Conservation (phyloP, 2,329 filamentous ascomycete genomes). For the Teratosphaeria gauchensis region DNA sequence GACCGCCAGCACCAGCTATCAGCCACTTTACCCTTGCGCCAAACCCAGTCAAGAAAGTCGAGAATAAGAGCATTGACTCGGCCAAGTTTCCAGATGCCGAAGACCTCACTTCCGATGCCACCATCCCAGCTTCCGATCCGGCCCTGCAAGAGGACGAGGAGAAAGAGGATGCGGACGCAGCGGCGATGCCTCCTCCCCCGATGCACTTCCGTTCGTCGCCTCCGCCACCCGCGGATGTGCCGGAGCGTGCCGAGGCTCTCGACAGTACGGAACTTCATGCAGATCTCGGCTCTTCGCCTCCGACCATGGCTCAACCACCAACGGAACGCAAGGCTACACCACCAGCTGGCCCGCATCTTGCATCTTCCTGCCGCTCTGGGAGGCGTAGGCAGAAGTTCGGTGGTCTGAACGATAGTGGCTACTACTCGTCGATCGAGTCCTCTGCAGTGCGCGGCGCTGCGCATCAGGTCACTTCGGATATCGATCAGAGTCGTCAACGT, state of each 20-base stretch:
- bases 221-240: slow-evolving; percentile 35
- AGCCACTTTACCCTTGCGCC: slow-evolving; percentile 27
- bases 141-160: slow-evolving; percentile 41
- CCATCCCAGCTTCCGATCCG: slow-evolving; percentile 42
- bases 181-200: slow-evolving; percentile 32
- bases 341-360: slow-evolving; percentile 55
- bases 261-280: slow-evolving; percentile 20
- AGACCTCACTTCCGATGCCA: slow-evolving; percentile 43
- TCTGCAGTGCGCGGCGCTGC: slow-evolving; percentile 63
- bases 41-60: slow-evolving; percentile 20
- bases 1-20: slow-evolving; percentile 30
- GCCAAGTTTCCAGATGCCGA: slow-evolving; percentile 42
- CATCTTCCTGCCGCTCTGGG: slow-evolving; percentile 52
- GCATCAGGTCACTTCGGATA: slow-evolving; percentile 62
- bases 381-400: slow-evolving; percentile 68
- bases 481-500: slow-evolving; percentile 17
- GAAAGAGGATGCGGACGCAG: slow-evolving; percentile 32
- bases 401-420: slow-evolving; percentile 86
- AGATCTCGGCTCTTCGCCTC: slow-evolving; percentile 83
- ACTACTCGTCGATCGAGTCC: slow-evolving; percentile 92
- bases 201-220: slow-evolving; percentile 56
- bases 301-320: slow-evolving; percentile 63
- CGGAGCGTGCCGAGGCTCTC: not conserved
- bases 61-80: slow-evolving; percentile 38
- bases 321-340: slow-evolving; percentile 67